Conservation (phyloP, 106 monocot genomes). For the Phalaenopsis aphrodite region DNA sequence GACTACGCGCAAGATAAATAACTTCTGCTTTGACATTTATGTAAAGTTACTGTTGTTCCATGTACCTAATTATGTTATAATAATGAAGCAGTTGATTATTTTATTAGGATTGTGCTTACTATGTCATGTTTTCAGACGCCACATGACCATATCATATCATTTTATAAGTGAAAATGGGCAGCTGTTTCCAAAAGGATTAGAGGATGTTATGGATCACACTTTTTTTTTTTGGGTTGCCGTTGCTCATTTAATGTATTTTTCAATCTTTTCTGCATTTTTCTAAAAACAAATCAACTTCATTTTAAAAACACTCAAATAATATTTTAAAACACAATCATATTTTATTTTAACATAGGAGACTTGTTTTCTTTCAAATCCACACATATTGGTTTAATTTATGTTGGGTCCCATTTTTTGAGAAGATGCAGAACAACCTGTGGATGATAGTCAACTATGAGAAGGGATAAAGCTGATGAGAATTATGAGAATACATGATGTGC, state of each 20-base stretch:
- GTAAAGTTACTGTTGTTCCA: not conserved
- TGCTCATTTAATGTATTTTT: not conserved
- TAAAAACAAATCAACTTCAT: too few species aligned
- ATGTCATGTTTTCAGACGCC: not conserved
- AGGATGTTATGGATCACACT: too few species aligned
- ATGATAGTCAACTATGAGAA: not conserved
- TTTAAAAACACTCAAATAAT: too few species aligned
- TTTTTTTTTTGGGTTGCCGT: not conserved
- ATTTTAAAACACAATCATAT: too few species aligned
- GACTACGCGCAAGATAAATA: not conserved
- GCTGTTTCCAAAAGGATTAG: not conserved
- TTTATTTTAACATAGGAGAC: too few species aligned
- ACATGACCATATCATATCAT: not conserved
- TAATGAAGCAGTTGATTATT: not conserved
- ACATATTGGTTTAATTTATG: not conserved
- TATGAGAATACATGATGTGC: not conserved
- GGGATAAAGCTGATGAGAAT: not conserved
- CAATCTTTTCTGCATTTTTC: too few species aligned
- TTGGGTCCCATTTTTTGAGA: not conserved
- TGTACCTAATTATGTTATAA: not conserved
- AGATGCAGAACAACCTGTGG: not conserved
- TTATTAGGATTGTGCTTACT: not conserved
- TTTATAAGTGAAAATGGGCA: not conserved
- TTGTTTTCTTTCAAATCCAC: not conserved
- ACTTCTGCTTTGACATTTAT: not conserved